These are phyloP conservation scores for Diaporthe ilicicola DNA, from an alignment of 2,329 filamentous ascomycete genomes.

Conservation along the genomic window DNA sequence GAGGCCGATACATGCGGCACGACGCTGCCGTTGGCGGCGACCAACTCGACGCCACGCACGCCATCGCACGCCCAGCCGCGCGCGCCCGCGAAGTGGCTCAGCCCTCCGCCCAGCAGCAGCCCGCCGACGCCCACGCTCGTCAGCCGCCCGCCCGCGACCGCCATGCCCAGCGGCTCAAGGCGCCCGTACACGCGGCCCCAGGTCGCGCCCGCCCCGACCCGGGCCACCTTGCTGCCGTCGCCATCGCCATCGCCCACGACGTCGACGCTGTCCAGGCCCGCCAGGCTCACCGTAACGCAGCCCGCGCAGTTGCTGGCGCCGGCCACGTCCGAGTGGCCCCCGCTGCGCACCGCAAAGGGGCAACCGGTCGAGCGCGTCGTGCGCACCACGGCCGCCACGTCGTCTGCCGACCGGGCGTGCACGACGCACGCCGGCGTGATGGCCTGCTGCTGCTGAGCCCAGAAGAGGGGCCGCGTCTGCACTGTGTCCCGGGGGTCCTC, in stretches of 20 bases:
- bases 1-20: constrained; percentile 47
- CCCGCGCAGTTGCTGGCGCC: constrained; percentile 10
- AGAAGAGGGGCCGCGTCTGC: background rate
- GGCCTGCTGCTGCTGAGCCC: background rate
- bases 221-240: constrained; percentile 27
- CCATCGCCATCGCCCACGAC: constrained; percentile 28
- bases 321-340: constrained; percentile 1
- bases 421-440: background rate
- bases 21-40: constrained; percentile 54
- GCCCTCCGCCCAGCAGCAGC: constrained; percentile 55
- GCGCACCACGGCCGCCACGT: background rate
- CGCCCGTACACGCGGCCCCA: constrained; percentile 36
- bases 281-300: constrained; percentile 42
- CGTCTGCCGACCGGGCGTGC: background rate
- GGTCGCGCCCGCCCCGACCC: constrained; percentile 36
- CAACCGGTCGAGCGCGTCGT: background rate
- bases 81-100: constrained; percentile 55
- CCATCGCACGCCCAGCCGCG: constrained; percentile 58
- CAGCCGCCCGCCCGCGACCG: constrained; percentile 49
- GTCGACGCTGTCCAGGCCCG: constrained; percentile 34
- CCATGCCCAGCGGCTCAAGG: constrained; percentile 28
- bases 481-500: background rate
- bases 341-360: constrained; percentile 9
- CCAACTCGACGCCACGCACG: constrained; percentile 55
- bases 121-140: constrained; percentile 54